Percentiles rank a stretch among this genome's conserved stretches.
Conservation (phyloP, 441 rosid species). For the Jatropha multifida region DNA sequence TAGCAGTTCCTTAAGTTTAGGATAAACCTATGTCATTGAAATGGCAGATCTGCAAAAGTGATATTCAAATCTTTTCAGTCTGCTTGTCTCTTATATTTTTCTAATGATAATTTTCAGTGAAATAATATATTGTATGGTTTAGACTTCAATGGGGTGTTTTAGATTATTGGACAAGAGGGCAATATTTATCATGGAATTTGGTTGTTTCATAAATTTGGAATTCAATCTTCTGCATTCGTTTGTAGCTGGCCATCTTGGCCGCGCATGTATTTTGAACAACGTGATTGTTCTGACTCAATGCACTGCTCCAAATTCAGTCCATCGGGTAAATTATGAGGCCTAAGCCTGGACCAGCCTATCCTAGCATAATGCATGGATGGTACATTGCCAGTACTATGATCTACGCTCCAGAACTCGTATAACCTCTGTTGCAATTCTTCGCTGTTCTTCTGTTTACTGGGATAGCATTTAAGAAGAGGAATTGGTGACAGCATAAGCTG, state of each 20-base stretch:
- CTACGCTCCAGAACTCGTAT: too few relatives aligned
- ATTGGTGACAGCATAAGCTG: not conserved
- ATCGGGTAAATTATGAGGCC: not conserved
- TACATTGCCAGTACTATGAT: too few relatives aligned
- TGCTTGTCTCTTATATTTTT: not conserved
- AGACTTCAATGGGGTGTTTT: not conserved
- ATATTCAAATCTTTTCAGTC: not conserved
- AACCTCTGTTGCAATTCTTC: not conserved
- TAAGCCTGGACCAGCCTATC: not conserved
- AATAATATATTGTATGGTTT: not conserved
- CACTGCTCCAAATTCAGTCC: not conserved
- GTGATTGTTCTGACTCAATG: not conserved
- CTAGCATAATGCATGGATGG: too few relatives aligned
- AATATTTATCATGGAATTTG: not conserved
- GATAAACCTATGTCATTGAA: not conserved
- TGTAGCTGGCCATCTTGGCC: not conserved
- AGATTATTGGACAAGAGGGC: too few relatives aligned
- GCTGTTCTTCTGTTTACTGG: not conserved
- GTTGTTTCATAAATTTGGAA: not conserved
- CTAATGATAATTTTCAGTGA: too few relatives aligned
- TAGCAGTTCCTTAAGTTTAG: not conserved
- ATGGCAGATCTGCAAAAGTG: conserved; percentile 8
- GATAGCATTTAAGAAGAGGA: not conserved
- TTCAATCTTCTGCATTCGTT: not conserved
- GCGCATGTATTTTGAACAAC: not conserved